Percentiles rank a stretch among this genome's conserved stretches.
These are phyloP conservation scores for Teunomyces panamensis DNA, from an alignment of 805 yeast genomes.

Conservation along the genomic window DNA sequence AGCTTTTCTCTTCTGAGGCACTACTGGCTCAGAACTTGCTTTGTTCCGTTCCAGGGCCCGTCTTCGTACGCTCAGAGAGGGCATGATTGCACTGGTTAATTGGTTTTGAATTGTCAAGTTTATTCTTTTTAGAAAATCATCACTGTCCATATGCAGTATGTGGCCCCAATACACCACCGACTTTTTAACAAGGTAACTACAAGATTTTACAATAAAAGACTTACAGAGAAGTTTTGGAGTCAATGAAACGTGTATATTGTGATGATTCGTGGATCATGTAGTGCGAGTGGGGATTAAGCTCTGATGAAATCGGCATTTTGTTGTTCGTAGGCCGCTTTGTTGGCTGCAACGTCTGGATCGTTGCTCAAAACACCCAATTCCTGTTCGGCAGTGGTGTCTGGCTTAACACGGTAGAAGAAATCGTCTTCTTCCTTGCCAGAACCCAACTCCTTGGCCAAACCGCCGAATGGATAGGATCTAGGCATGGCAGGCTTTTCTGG, in stretches of 20 bases:
- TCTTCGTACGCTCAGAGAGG: constrained; percentile 5
- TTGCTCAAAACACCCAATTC: constrained; percentile 35
- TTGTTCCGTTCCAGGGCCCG: constrained; percentile 3
- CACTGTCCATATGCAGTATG: neutral
- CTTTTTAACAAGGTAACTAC: neutral
- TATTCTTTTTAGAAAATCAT: neutral
- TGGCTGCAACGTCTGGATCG: constrained; percentile 26
- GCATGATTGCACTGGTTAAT: neutral
- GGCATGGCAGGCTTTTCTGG: constrained; percentile 73
- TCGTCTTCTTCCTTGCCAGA: constrained; percentile 43
- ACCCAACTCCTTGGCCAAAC: constrained; percentile 73
- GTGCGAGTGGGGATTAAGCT: constrained; percentile 11
- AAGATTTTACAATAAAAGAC: neutral
- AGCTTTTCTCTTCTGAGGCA: constrained; percentile 7
- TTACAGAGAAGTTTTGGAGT: too few relatives aligned
- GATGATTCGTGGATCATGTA: neutral
- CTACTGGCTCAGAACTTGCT: neutral
- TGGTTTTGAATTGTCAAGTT: constrained; percentile 2
- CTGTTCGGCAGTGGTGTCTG: constrained; percentile 37
- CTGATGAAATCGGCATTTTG: constrained; percentile 38
- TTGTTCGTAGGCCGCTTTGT: constrained; percentile 29
- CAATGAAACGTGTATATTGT: too few relatives aligned
- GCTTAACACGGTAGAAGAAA: constrained; percentile 38
- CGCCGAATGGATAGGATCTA: constrained; percentile 71
- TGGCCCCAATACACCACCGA: neutral